phyloP scores from a whole-genome alignment of 2,329 filamentous ascomycete species.

The Salinomyces thailandicus region DNA sequence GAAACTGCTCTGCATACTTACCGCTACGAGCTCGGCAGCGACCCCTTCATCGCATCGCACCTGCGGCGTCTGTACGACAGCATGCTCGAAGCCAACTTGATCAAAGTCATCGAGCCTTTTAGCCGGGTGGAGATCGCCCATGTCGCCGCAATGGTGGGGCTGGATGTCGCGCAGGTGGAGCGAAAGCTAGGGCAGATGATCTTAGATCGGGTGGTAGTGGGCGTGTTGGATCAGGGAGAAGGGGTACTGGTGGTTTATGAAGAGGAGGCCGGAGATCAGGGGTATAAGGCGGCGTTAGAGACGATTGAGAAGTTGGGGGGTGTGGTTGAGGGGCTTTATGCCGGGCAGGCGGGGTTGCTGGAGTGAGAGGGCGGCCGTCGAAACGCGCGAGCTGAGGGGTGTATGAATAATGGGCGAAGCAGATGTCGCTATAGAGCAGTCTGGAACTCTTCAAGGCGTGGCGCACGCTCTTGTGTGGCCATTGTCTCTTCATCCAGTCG shows the following conservation, averaged over 20 bases:
- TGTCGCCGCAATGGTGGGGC: constrained; percentile 92
- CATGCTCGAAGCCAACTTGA: constrained; percentile 98
- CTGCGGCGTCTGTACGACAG: constrained; percentile 91
- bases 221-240: constrained; percentile 93
- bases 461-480: too few relatives aligned
- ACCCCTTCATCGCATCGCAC: constrained; percentile 94
- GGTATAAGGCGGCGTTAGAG: constrained; percentile 84
- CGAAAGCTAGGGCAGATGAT: constrained; percentile 99
- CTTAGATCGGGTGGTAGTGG: constrained; percentile 95
- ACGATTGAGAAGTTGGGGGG: constrained; percentile 96
- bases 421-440: too few relatives aligned
- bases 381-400: neutral
- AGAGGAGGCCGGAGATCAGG: constrained; percentile 84
- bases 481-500: too few relatives aligned
- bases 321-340: constrained; percentile 95
- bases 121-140: constrained; percentile 93
- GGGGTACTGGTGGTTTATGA: constrained; percentile 96
- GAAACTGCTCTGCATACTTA: constrained; percentile 84
- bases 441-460: too few relatives aligned
- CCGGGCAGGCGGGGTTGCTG: constrained; percentile 89
- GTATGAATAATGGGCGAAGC: too few relatives aligned
- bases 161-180: constrained; percentile 95
- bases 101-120: constrained; percentile 99
- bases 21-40: constrained; percentile 84
- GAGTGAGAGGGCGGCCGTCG: constrained; percentile 45